These are phyloP conservation scores for Melampsora abietis-canadensis DNA, from an alignment of 1,284 basidiomycete genomes.

Conservation along the genomic window DNA sequence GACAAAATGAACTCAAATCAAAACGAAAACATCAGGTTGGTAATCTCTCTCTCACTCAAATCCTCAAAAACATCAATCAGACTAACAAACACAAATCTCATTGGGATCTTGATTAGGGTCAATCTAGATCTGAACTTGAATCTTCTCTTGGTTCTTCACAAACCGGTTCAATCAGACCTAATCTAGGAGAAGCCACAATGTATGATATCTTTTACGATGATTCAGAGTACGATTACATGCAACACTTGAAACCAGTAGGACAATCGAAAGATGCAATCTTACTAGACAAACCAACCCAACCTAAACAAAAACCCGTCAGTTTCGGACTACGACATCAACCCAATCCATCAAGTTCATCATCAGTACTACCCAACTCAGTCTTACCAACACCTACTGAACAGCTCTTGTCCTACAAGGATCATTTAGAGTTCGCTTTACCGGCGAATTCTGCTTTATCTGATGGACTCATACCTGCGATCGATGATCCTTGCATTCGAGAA, in stretches of 20 bases:
- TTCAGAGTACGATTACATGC: constrained; percentile 98
- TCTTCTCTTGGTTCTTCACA: constrained; percentile 13
- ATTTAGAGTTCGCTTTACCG: constrained; percentile 17
- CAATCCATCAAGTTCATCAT: constrained; percentile 48
- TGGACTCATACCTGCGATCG: constrained; percentile 68
- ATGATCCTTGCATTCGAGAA: constrained; percentile 87
- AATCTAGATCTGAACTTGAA: constrained; percentile 9
- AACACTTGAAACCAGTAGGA: constrained; percentile 80
- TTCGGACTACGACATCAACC: constrained; percentile 50
- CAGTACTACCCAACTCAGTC: constrained; percentile 56
- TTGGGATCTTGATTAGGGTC: not conserved
- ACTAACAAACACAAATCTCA: no score
- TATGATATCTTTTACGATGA: constrained; percentile 97
- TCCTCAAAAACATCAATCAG: not conserved
- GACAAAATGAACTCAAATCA: constrained; percentile 62
- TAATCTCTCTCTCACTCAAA: not conserved
- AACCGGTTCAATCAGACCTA: constrained; percentile 44
- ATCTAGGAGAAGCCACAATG: constrained; percentile 76
- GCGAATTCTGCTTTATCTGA: constrained; percentile 46
- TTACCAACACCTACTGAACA: constrained; percentile 47
- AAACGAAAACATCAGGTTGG: constrained; percentile 54
- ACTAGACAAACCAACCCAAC: constrained; percentile 52
- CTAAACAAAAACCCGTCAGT: constrained; percentile 52
- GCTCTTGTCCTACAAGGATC: constrained; percentile 19
- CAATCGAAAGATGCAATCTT: constrained; percentile 64